Percentiles rank a stretch among this genome's conserved stretches.
Conservation (phyloP, 768 basidiomycete genomes). For the Suillus hirtellus region DNA sequence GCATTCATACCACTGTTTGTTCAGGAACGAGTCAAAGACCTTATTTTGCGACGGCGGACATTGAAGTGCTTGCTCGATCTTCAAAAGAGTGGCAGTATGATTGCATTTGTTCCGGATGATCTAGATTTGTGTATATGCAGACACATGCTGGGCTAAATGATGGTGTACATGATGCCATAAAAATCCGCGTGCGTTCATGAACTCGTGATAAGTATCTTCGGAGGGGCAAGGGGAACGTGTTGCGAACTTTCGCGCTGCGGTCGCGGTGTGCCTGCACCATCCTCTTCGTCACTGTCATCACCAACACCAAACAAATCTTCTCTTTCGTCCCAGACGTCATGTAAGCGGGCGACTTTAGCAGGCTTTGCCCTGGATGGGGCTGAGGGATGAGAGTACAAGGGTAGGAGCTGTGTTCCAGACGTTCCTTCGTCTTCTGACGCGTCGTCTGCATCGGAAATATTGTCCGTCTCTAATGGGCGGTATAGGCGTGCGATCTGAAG, state of each 20-base stretch:
- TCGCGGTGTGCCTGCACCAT: conserved; percentile 20
- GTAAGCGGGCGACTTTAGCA: conserved; percentile 40
- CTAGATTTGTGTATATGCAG: not conserved
- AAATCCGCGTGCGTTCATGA: conserved; percentile 23
- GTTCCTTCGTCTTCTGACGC: conserved; percentile 40
- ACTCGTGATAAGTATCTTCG: conserved; percentile 29
- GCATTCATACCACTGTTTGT: conserved; percentile 16
- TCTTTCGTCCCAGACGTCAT: conserved; percentile 75
- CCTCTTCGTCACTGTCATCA: conserved; percentile 61
- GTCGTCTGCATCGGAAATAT: conserved; percentile 55
- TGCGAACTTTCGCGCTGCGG: conserved; percentile 13
- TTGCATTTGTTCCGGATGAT: not conserved
- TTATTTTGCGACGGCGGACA: not conserved
- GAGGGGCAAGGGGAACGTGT: conserved; percentile 20
- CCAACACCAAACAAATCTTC: conserved; percentile 76
- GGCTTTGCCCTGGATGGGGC: conserved; percentile 30
- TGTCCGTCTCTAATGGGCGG: conserved; percentile 60
- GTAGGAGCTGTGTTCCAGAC: conserved; percentile 57
- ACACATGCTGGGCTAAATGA: conserved; percentile 15
- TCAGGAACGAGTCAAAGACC: not conserved
- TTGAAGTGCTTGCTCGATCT: not conserved
- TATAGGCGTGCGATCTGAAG: conserved; percentile 75
- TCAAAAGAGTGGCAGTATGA: not conserved
- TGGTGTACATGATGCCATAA: conserved; percentile 31
- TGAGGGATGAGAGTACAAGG: conserved; percentile 38